Percentiles rank a stretch among this genome's conserved stretches.
Conservation (phyloP, 2,329 filamentous ascomycete species). For the Hymenoscyphus infarciens region DNA sequence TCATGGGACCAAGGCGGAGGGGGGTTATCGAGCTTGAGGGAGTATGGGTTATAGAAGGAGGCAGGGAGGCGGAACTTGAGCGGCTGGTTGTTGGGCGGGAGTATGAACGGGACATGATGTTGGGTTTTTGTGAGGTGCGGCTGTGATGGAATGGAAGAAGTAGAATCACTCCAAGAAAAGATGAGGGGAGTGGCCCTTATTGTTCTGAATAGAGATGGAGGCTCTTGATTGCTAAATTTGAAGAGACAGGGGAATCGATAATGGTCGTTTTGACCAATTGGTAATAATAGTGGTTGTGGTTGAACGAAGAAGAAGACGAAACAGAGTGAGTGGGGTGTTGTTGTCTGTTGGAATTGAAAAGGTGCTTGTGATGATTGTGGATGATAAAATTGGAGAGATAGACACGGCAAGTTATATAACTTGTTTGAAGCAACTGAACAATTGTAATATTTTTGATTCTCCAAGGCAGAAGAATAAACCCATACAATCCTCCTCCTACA, state of each 20-base stretch:
- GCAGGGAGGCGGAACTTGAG: background rate
- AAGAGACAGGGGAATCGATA: background rate
- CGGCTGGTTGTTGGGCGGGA: background rate
- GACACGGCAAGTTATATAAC: background rate
- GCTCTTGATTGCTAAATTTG: background rate
- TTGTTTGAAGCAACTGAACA: background rate
- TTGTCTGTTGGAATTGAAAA: background rate
- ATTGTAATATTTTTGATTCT: background rate
- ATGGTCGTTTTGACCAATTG: background rate
- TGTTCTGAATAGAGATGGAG: background rate
- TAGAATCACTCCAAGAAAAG: too few relatives aligned
- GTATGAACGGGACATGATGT: background rate
- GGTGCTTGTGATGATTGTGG: background rate
- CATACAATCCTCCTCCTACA: background rate
- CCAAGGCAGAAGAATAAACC: background rate
- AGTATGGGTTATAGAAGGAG: slow-evolving; percentile 9
- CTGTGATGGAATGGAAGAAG: too few relatives aligned
- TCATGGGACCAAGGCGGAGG: slow-evolving; percentile 7
- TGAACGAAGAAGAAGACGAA: too few relatives aligned
- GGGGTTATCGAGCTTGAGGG: background rate
- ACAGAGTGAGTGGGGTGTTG: background rate
- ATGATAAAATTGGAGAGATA: background rate
- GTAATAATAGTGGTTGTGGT: background rate
- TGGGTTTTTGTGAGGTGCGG: background rate
- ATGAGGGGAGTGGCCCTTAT: background rate